Percentiles rank a stretch among this genome's conserved stretches.
Conservation (phyloP, 108 stramenopile species). For the Aurantiochytrium sp. region DNA sequence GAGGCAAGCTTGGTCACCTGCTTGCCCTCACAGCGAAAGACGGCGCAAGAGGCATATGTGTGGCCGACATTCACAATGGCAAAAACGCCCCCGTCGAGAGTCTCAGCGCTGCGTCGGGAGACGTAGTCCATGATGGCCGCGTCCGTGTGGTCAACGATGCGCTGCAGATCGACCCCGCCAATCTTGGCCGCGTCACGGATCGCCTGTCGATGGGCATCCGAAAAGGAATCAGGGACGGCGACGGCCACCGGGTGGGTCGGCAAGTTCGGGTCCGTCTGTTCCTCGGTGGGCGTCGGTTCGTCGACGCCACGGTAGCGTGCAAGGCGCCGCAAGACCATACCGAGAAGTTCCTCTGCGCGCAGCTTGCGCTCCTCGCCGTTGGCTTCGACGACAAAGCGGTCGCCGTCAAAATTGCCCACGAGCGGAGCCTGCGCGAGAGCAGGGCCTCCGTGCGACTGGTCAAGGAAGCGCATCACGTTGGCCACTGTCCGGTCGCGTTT, state of each 20-base stretch:
- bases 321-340: not conserved
- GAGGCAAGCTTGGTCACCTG: not conserved
- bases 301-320: not conserved
- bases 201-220: not conserved
- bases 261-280: not conserved
- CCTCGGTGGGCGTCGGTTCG: not conserved
- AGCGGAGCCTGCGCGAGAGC: not conserved
- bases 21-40: not conserved
- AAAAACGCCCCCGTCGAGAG: not conserved
- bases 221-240: not conserved
- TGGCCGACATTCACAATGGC: not conserved
- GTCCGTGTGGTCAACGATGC: not conserved
- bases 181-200: not conserved
- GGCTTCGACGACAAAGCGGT: not conserved
- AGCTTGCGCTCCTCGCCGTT: not conserved
- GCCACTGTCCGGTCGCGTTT: not conserved
- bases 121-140: conserved; percentile 10
- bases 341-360: not conserved
- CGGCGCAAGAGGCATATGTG: not conserved
- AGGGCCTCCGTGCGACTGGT: not conserved
- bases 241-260: not conserved
- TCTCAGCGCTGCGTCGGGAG: not conserved
- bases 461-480: not conserved
- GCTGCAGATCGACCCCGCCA: not conserved
- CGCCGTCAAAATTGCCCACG: not conserved